A percentile compares a stretch with the other conserved stretches of the same genome.
Evolutionary conservation across 2,329 filamentous ascomycete species (phyloP).

Genomic region (Fusarium torulosum): DNA sequence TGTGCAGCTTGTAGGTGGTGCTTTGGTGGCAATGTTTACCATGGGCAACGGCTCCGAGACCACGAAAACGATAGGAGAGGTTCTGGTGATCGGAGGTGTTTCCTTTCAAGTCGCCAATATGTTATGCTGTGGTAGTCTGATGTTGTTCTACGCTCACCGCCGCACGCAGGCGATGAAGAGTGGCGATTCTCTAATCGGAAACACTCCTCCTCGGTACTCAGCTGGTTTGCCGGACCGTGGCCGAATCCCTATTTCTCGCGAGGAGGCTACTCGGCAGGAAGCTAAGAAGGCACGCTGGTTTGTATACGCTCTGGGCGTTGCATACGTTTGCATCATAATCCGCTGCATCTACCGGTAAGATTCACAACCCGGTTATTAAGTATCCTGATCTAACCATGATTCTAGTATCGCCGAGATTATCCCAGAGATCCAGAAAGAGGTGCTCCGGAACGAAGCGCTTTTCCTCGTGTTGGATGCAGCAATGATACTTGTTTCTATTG

Average conservation of each 20-base stretch:
- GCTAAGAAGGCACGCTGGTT: constrained; percentile 19
- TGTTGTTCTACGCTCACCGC: constrained; percentile 32
- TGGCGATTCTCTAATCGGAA: not conserved
- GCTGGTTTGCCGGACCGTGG: not conserved
- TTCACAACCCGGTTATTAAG: accelerated
- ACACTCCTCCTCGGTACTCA: constrained; percentile 1
- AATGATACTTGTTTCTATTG: constrained; percentile 31
- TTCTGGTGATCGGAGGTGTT: constrained; percentile 44
- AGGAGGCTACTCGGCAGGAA: constrained; percentile 28
- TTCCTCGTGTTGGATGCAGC: constrained; percentile 35
- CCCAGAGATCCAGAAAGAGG: constrained; percentile 16
- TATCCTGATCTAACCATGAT: not conserved
- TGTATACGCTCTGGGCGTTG: constrained; percentile 28
- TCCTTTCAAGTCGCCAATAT: constrained; percentile 48
- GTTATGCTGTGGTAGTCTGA: constrained; percentile 38
- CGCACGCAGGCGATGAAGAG: constrained; percentile 18
- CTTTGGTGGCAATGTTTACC: constrained; percentile 23
- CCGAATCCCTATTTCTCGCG: constrained; percentile 18
- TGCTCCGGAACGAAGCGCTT: constrained; percentile 33
- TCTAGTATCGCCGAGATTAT: constrained; percentile 33
- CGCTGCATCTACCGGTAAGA: constrained; percentile 37
- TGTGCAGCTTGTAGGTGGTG: constrained; percentile 43
- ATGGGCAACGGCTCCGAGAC: constrained; percentile 22
- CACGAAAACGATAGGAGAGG: constrained; percentile 27
- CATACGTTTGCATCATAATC: constrained; percentile 35